Evolutionary conservation across 2,329 filamentous ascomycete species (phyloP), one percentile per base, ranked within the genome.

Genomic region (Diaporthe caulivora): DNA sequence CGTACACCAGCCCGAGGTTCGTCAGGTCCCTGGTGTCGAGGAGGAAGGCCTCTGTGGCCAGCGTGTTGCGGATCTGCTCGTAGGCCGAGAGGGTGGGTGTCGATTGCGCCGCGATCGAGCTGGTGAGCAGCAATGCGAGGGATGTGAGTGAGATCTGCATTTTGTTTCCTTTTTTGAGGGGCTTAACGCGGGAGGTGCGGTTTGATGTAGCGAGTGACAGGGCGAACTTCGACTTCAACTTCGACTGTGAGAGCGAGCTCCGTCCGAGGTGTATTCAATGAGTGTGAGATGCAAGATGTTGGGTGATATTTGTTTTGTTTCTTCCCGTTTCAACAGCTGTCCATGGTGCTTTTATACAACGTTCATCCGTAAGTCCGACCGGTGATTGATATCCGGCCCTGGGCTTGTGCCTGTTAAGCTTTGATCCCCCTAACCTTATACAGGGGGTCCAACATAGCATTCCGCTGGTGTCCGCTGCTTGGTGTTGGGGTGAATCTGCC

Each of bases 1-100:
- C n/a, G n/a, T 67, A 67, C 3, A 67, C 62, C 3, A 26, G 62
- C 11, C 47, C 62, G 8, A 67, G 62, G 31, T n/a, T 67, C 31
- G 62, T 67, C 62, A 67, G 44, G 47, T 67, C 62, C 47, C 62
- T 53, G 8, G 62, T 67, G 47, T 67, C 62, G 13, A 67, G 62
- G 11, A 67, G 62, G 47, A 67, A 67, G 9, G 62, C 62, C 62
- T 67, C 62, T 2, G 15, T 37, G n/a, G 62, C 62, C n/a, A 67
- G 62, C 0, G 62, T 67, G 29, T 67, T 67, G 15, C 62, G 62
- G 62, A 67, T 67, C 47, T 67, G 62, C 31, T 67, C 62, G 62
- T 67, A 67, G n/a, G 62, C n/a, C 15, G 62, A 67, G 29, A 67
- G 62, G 13, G 62, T 53, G 2, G 62, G 62, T n/a, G 26, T 21